Conservation (phyloP, 164 flowering plant genomes). For the Aristolochia fimbriata region DNA sequence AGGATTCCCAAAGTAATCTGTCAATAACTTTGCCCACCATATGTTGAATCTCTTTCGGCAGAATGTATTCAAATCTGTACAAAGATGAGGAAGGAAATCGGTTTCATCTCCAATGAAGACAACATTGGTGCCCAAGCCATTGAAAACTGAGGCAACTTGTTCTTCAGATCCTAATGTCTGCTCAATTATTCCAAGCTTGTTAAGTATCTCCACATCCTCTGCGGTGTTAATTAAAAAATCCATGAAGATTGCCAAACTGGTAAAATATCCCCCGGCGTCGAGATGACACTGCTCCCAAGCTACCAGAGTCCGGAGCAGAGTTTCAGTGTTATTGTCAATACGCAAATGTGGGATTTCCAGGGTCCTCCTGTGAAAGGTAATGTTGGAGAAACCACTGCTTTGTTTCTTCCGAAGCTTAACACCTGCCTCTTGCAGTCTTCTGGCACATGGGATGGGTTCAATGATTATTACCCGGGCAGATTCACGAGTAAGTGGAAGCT, state of each 20-base stretch:
- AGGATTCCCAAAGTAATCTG: not conserved
- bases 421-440: conserved; percentile 13
- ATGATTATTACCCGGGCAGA: not conserved
- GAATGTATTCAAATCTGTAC: not conserved
- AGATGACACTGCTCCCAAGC: not conserved
- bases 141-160: not conserved
- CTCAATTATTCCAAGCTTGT: not conserved
- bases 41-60: not conserved
- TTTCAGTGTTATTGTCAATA: conserved; percentile 9
- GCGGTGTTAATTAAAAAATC: not conserved
- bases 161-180: not conserved
- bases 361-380: conserved; percentile 13
- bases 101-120: not conserved
- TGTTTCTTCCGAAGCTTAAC: conserved; percentile 10
- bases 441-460: conserved; percentile 4
- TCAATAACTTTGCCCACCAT: not conserved
- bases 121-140: not conserved
- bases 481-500: not conserved
- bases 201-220: conserved; percentile 1
- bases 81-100: not conserved
- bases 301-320: conserved; percentile 14
- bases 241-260: not conserved
- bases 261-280: not conserved
- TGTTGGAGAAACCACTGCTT: conserved; percentile 4
- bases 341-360: conserved; percentile 18